Evolutionary conservation across 1,139 yeast species (phyloP).

Genomic region (Saccharomyces pastorianus): DNA sequence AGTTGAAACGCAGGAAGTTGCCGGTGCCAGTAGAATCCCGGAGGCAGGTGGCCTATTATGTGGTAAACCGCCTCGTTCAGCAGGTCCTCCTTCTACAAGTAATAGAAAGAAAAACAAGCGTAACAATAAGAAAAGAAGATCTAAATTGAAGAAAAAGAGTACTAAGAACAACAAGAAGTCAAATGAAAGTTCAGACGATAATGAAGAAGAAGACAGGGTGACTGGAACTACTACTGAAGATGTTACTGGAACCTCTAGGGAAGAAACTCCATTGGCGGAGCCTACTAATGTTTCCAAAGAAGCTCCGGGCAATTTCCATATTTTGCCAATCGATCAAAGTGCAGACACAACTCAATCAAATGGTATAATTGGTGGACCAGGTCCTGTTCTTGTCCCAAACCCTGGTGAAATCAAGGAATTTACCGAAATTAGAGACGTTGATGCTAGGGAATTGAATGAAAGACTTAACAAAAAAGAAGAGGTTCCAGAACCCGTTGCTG

Average conservation of each 20-base stretch:
- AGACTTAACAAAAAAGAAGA: conserved; percentile 16
- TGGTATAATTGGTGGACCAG: conserved; percentile 9
- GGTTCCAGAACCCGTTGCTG: conserved; percentile 1
- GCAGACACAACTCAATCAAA: conserved; percentile 1
- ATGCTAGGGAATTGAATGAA: conserved; percentile 20
- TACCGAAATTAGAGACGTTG: conserved; percentile 35
- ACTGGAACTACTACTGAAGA: background rate
- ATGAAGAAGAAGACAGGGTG: background rate
- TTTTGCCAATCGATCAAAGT: conserved; percentile 1
- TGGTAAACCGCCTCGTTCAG: background rate
- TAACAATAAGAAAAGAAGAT: conserved; percentile 7
- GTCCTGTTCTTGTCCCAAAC: conserved; percentile 39
- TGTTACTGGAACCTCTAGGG: background rate
- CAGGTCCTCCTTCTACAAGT: conserved; percentile 8
- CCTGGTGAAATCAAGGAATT: conserved; percentile 44
- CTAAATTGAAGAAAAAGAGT: background rate
- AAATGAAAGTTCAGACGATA: background rate
- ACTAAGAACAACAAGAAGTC: background rate
- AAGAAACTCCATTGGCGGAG: background rate
- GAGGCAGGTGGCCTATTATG: conserved; percentile 40
- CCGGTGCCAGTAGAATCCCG: conserved; percentile 42
- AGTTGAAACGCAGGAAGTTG: conserved; percentile 12
- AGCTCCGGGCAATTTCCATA: conserved; percentile 1
- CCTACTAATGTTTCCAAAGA: background rate
- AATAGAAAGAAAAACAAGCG: conserved; percentile 10